Evolutionary conservation across 106 monocot genomes (phyloP), one percentile per base, ranked within the genome.

Genomic region (Iris macrosiphon): DNA sequence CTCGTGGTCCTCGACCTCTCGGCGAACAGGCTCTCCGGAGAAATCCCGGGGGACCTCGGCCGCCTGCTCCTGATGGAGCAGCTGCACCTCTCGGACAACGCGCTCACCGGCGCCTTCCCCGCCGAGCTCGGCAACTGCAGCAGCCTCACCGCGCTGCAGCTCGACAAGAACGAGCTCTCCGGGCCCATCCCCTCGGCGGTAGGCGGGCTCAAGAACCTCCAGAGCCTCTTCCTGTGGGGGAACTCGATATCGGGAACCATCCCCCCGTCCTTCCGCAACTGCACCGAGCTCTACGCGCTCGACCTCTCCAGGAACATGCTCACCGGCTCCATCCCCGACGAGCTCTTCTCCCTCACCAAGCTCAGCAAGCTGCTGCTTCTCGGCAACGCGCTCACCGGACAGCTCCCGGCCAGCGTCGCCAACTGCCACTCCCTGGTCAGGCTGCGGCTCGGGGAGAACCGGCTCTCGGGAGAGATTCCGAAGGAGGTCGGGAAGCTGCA

Each of bases 41-140:
- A 64, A 34, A 61, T 96, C 40, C 95, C 95, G 12, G 66, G 62
- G 0, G 82, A 72, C 63, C 35, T 96, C 12, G 95, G 95, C 30
- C 67, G 21, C 40, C 57, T 96, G 35, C n/a, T 28, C 7, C 9
- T 65, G 7, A 40, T 96, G 56, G 85, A 96, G 50, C 85, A 89
- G 69, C 73, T 96, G 21, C 95, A 96, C 62, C 67, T 96, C 11
- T 96, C 95, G 0, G 89, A 96, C 31, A 96, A 96, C 33, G 18
- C 48, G 65, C 71, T 89, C 31, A 34, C 68, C 0, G 89, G 95
- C 4, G 19, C 60, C 0, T 64, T 96, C 23, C 95, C 95, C 4
- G 14, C 21, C 29, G 69, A 72, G 62, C 28, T 96, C 28, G 67
- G 76, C 66, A 86, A 89, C 30, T 86, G 79, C 57, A 89, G 71